A percentile compares a stretch with the other conserved stretches of the same genome.
Evolutionary conservation across 2,329 filamentous ascomycete species (phyloP).

Genomic region (Diplodia intermedia): DNA sequence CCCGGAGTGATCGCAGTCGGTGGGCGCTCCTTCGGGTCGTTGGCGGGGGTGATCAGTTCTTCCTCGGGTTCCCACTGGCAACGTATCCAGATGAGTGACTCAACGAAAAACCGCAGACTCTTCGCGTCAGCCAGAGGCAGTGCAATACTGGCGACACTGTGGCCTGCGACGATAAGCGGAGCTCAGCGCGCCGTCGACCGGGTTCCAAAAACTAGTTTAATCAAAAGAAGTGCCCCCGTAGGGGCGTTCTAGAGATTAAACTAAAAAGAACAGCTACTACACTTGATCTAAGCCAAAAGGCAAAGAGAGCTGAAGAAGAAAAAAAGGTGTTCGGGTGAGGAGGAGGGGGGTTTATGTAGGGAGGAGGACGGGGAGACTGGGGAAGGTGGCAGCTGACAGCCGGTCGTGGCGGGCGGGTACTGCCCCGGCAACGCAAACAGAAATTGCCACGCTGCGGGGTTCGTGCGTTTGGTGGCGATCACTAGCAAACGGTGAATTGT

Average conservation of each 20-base stretch:
- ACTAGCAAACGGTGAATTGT: too few relatives aligned
- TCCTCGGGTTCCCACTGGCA: slow-evolving; percentile 15
- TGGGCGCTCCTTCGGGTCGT: neutral
- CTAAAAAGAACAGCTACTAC: slow-evolving; percentile 23
- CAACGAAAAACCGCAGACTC: neutral
- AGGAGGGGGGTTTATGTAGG: neutral
- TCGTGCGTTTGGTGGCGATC: too few relatives aligned
- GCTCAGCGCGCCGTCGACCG: neutral
- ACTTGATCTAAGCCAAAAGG: slow-evolving; percentile 28
- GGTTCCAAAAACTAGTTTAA: slow-evolving; percentile 16
- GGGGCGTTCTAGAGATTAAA: slow-evolving; percentile 19
- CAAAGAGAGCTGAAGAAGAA: slow-evolving; percentile 24
- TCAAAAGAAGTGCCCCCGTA: slow-evolving; percentile 11
- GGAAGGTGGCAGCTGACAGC: neutral
- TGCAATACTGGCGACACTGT: slow-evolving; percentile 23
- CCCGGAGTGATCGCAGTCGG: neutral
- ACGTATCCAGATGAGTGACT: neutral
- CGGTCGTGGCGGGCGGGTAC: neutral
- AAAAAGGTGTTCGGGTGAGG: neutral
- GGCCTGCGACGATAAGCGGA: slow-evolving; percentile 1
- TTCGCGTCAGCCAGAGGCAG: slow-evolving; percentile 13
- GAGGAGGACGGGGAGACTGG: neutral
- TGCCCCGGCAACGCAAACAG: neutral
- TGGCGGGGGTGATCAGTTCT: neutral
- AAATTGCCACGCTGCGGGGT: neutral